phyloP scores from a whole-genome alignment of 2,329 filamentous ascomycete species.

The Botrytis squamosa region DNA sequence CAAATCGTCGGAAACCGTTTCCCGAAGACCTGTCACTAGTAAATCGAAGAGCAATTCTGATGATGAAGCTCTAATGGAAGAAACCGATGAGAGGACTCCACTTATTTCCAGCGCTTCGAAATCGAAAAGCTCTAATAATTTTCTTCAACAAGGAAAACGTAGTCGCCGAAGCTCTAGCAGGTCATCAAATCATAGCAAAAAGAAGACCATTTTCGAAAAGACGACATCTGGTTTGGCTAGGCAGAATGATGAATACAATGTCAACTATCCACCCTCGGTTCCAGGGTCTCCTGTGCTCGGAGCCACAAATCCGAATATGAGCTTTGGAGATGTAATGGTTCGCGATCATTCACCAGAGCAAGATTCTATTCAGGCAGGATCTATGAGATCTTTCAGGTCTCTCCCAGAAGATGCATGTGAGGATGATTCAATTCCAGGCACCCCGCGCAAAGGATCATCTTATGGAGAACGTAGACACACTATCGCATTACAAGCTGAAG shows the following conservation, averaged over 20 bases:
- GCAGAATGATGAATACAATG: constrained; percentile 53
- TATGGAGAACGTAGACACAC: constrained; percentile 52
- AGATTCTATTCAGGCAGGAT: constrained; percentile 25
- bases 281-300: constrained; percentile 60
- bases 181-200: constrained; percentile 47
- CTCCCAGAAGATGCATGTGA: constrained; percentile 33
- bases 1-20: constrained; percentile 31
- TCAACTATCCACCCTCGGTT: constrained; percentile 69
- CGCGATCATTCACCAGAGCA: constrained; percentile 53
- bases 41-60: constrained; percentile 39
- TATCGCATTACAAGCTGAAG: constrained; percentile 65
- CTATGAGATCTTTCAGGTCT: constrained; percentile 27
- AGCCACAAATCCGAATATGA: constrained; percentile 51
- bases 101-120: constrained; percentile 49
- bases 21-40: constrained; percentile 33
- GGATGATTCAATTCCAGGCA: constrained; percentile 34
- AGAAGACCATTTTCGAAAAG: constrained; percentile 37
- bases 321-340: constrained; percentile 69
- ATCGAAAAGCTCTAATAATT: constrained; percentile 36
- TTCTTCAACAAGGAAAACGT: constrained; percentile 31
- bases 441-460: constrained; percentile 31
- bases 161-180: constrained; percentile 38
- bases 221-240: constrained; percentile 27
- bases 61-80: constrained; percentile 51
- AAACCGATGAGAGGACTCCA: constrained; percentile 53